Base-by-base conservation (phyloP, 345 rosid species). In the Sapria himalayana region DNA sequence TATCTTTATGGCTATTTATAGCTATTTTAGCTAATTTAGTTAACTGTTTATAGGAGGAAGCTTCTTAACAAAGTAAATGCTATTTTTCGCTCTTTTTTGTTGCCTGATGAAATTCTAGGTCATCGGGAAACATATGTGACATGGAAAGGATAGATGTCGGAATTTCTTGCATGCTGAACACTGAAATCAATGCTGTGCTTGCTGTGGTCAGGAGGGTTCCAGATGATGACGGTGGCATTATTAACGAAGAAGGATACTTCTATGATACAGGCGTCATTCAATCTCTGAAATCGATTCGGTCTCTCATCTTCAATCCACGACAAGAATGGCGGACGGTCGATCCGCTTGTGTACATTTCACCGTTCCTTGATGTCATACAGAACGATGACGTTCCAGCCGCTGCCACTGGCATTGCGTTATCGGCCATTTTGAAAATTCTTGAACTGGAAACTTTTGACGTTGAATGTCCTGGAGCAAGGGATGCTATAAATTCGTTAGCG, bases 121-220 rank as follows among this genome's bases (percentile, higher is more conserved):
- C n/a, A n/a, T n/a, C n/a, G n/a, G n/a, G n/a, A n/a, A n/a, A n/a
- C n/a, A n/a, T n/a, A n/a, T n/a, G n/a, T n/a, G n/a, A n/a, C n/a
- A n/a, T n/a, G n/a, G n/a, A 48, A 33, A 58, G 79, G 46, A 78
- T 65, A 59, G 74, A 76, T 55, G 49, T 74, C 0, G 81, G 74
- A 9, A 47, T 79, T 37, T 79, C 94, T 0, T 86, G 92, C 67
- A 86, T 86, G 94, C 62, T 86, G 29, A 86, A 76, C 72, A 76
- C 97, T 0, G 97, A 86, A 49, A 81, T 86, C 1, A 85, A 85
- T 0, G 86, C 94, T 5, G 67, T 86, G 39, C 74, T 86, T 0
- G 91, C 91, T 0, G 80, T 78, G 24, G 62, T 86, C 17, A 72
- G 94, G 19, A 63, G 94, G 2, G 92, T 92, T 1, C 15, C 49